phyloP scores from a whole-genome alignment of 805 yeast species.

The Candida adriatica region DNA sequence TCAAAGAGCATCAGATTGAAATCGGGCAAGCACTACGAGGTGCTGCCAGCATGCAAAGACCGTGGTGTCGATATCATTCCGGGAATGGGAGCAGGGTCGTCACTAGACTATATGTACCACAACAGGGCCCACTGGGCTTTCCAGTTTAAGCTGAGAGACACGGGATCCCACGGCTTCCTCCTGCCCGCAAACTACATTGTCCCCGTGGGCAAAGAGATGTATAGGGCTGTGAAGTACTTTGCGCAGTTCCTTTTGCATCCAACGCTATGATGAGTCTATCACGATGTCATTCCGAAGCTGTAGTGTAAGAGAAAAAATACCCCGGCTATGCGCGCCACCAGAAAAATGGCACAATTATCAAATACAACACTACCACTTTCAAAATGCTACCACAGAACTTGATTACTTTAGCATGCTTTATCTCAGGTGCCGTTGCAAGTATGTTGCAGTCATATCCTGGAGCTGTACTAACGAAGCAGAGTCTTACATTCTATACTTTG shows the following conservation, averaged over 20 bases:
- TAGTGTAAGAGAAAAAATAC: too few relatives aligned
- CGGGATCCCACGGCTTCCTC: slow-evolving; percentile 78
- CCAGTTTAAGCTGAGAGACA: slow-evolving; percentile 74
- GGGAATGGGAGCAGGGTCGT: slow-evolving; percentile 72
- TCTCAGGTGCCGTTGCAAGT: too few relatives aligned
- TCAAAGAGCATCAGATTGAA: slow-evolving; percentile 62
- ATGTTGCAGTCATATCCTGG: too few relatives aligned
- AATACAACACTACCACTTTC: too few relatives aligned
- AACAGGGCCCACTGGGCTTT: slow-evolving; percentile 78
- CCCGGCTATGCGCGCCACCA: too few relatives aligned
- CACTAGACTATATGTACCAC: slow-evolving; percentile 80
- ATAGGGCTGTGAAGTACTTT: slow-evolving; percentile 62
- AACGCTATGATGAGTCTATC: slow-evolving; percentile 28
- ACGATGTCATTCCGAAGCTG: too few relatives aligned
- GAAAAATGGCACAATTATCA: not conserved
- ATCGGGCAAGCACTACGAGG: slow-evolving; percentile 60
- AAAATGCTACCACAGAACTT: not conserved
- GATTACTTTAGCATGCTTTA: too few relatives aligned
- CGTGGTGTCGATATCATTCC: slow-evolving; percentile 69
- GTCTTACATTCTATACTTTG: slow-evolving; percentile 22
- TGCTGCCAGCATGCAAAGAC: slow-evolving; percentile 73
- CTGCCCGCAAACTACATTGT: slow-evolving; percentile 61
- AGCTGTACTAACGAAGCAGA: slow-evolving; percentile 10
- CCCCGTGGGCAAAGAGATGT: slow-evolving; percentile 74
- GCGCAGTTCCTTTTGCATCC: slow-evolving; percentile 42